A percentile compares a stretch with the other conserved stretches of the same genome.
These are phyloP conservation scores for Vigna reflexopilosa DNA, from an alignment of 306 rosid species.

Conservation along the genomic window DNA sequence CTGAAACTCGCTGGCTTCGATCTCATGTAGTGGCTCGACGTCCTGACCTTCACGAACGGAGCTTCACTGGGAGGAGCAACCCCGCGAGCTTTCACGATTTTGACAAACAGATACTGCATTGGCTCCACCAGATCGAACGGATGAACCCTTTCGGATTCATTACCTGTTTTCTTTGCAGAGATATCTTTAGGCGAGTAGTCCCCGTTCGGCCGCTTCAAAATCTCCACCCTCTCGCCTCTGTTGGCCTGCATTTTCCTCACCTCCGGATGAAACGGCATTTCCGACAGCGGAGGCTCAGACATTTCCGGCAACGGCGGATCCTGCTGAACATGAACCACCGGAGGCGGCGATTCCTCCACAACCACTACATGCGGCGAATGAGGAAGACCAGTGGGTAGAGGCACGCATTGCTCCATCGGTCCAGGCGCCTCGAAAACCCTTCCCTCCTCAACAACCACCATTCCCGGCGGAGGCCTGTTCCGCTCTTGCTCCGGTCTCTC, in stretches of 20 bases:
- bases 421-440: slow-evolving; percentile 55
- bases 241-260: slow-evolving; percentile 72
- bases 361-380: slow-evolving; percentile 65
- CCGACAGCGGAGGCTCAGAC: slow-evolving; percentile 48
- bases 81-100: slow-evolving; percentile 80
- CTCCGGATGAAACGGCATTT: slow-evolving; percentile 57
- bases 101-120: slow-evolving; percentile 81
- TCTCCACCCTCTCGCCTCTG: slow-evolving; percentile 66
- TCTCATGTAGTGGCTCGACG: slow-evolving; percentile 53
- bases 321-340: slow-evolving; percentile 56
- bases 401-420: slow-evolving; percentile 45
- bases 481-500: slow-evolving; percentile 52
- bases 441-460: slow-evolving; percentile 56
- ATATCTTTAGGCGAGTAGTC: slow-evolving; percentile 79
- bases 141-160: slow-evolving; percentile 63
- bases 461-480: slow-evolving; percentile 39
- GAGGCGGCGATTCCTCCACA: slow-evolving; percentile 62
- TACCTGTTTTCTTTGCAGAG: slow-evolving; percentile 43
- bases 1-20: slow-evolving; percentile 62
- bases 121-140: slow-evolving; percentile 89
- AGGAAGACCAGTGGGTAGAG: slow-evolving; percentile 42
- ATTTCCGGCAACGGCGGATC: slow-evolving; percentile 54
- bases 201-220: slow-evolving; percentile 62
- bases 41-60: slow-evolving; percentile 68
- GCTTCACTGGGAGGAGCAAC: slow-evolving; percentile 56